phyloP scores from a whole-genome alignment of 2,329 filamentous ascomycete genomes.

The Cryphonectria japonica region DNA sequence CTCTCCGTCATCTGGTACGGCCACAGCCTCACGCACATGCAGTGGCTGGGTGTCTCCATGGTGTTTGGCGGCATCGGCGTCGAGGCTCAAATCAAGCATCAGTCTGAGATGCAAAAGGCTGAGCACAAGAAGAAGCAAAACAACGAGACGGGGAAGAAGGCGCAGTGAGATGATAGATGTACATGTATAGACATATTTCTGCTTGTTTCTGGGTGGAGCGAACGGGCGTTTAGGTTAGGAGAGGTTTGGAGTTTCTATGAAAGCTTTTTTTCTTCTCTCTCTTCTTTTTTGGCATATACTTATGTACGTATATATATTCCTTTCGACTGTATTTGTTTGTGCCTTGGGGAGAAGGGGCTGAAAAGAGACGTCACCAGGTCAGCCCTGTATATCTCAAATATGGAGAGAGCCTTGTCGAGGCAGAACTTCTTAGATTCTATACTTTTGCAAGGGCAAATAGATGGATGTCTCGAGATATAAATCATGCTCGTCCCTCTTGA shows the following conservation, averaged over 20 bases:
- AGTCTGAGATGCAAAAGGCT: conserved; percentile 84
- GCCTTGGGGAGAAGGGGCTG: too few relatives aligned
- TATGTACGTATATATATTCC: not conserved
- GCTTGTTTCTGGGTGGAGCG: not conserved
- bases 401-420: not conserved
- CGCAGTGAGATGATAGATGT: not conserved
- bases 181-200: not conserved
- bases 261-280: too few relatives aligned
- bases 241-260: not conserved
- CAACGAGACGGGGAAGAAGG: not conserved
- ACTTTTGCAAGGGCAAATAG: not conserved
- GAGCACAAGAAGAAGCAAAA: conserved; percentile 43
- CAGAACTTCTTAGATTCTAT: not conserved
- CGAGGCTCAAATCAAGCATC: conserved; percentile 78
- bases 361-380: too few relatives aligned
- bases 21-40: conserved; percentile 82
- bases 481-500: too few relatives aligned
- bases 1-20: conserved; percentile 94
- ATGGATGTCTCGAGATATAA: too few relatives aligned
- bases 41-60: conserved; percentile 89
- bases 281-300: too few relatives aligned
- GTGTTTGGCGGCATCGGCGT: conserved; percentile 96
- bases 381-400: too few relatives aligned
- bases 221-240: not conserved
- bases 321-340: too few relatives aligned